phyloP scores from a whole-genome alignment of 306 rosid species.

The Casuarina equisetifolia region DNA sequence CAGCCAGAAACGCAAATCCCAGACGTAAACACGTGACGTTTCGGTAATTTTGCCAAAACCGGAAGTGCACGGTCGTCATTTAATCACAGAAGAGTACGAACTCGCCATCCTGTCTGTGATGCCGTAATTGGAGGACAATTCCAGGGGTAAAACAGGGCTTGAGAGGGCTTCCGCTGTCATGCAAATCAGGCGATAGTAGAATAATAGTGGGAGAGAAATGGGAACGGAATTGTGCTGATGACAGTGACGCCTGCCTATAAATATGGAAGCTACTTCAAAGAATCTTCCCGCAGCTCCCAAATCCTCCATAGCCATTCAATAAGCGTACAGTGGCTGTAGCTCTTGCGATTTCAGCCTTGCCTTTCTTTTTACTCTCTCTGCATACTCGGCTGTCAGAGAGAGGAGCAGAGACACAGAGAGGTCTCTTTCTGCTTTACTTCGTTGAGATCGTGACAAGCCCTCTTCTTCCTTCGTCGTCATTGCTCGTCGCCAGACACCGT shows the following conservation, averaged over 20 bases:
- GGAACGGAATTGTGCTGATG: neutral
- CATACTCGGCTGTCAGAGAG: neutral
- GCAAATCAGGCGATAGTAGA: neutral
- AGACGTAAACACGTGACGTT: neutral
- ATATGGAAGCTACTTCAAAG: neutral
- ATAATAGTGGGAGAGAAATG: neutral
- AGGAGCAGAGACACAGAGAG: neutral
- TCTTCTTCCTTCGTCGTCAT: neutral
- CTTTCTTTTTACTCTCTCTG: constrained; percentile 1
- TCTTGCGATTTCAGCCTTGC: neutral
- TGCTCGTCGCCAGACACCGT: neutral
- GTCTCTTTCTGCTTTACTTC: constrained; percentile 8
- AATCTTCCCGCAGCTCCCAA: neutral
- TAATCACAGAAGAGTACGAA: neutral
- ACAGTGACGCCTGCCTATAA: neutral
- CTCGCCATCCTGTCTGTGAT: too few species aligned
- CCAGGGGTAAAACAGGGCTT: constrained; percentile 11
- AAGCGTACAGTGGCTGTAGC: neutral
- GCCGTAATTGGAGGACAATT: neutral
- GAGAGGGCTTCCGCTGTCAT: neutral
- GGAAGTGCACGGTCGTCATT: constrained; percentile 7
- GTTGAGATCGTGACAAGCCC: constrained; percentile 10
- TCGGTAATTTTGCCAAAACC: neutral
- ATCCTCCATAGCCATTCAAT: neutral
- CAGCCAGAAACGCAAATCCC: neutral